phyloP scores from a whole-genome alignment of 352 stramenopile species.

The Phytopythium cucurbitacearum region DNA sequence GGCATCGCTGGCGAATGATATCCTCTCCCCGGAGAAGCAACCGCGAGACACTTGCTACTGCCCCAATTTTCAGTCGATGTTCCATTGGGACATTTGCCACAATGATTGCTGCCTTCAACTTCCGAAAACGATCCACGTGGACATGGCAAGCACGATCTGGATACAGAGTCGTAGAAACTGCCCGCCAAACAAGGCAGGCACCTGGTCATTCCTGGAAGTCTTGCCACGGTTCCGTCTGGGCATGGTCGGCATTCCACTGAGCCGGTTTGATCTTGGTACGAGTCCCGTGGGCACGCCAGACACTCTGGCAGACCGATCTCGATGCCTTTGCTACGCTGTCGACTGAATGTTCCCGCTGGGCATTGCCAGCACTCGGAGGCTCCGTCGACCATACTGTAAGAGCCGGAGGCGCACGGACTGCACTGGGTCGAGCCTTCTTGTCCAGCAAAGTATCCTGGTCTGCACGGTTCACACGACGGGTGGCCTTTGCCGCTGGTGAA shows the following conservation, averaged over 20 bases:
- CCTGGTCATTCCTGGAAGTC: conserved; percentile 20
- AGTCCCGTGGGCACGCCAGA: conserved; percentile 31
- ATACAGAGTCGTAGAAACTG: conserved; percentile 26
- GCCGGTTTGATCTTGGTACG: conserved; percentile 31
- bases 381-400: conserved; percentile 21
- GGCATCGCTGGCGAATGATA: conserved; percentile 2
- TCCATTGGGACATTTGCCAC: conserved; percentile 22
- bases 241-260: conserved; percentile 27
- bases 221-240: conserved; percentile 31
- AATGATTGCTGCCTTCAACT: conserved; percentile 17
- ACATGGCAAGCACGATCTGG: conserved; percentile 29
- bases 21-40: conserved; percentile 15
- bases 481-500: conserved; percentile 6
- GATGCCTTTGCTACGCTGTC: conserved; percentile 10
- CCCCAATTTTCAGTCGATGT: conserved; percentile 28
- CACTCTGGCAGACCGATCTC: conserved; percentile 36
- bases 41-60: conserved; percentile 15
- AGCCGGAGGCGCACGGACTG: conserved; percentile 30
- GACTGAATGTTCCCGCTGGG: conserved; percentile 22
- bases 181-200: conserved; percentile 37
- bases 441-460: conserved; percentile 42
- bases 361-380: conserved; percentile 22
- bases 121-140: conserved; percentile 26
- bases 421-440: conserved; percentile 24
- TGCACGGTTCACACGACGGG: conserved; percentile 26